Evolutionary conservation across 2,329 filamentous ascomycete species (phyloP).

Genomic region (Aspergillus thermomutatus): DNA sequence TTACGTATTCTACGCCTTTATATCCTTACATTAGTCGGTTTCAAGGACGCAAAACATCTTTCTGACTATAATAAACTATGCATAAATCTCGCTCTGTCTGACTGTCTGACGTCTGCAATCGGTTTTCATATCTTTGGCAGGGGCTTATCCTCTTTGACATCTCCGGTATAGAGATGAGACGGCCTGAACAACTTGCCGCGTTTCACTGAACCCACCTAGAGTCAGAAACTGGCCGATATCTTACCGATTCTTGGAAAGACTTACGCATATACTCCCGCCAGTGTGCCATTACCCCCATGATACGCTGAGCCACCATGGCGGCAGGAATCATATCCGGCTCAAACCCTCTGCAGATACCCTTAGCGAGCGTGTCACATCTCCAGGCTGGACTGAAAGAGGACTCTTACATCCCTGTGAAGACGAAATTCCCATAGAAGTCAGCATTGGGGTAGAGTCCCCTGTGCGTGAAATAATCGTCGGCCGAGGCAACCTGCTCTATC

Average conservation of each 20-base stretch:
- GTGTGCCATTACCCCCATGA: slow-evolving; percentile 33
- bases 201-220: slow-evolving; percentile 17
- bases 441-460: slow-evolving; percentile 43
- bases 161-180: slow-evolving; percentile 26
- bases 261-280: slow-evolving; percentile 34
- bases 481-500: slow-evolving; percentile 23
- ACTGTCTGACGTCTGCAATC: background rate
- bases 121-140: slow-evolving; percentile 13
- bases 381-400: background rate
- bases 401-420: slow-evolving; percentile 41
- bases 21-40: background rate
- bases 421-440: slow-evolving; percentile 45
- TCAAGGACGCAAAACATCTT: background rate
- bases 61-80: background rate
- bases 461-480: slow-evolving; percentile 25
- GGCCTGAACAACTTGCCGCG: slow-evolving; percentile 29
- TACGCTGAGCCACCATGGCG: slow-evolving; percentile 29
- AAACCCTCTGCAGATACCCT: slow-evolving; percentile 20
- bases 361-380: background rate
- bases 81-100: background rate
- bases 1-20: background rate
- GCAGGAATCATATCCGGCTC: slow-evolving; percentile 28
- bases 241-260: slow-evolving; percentile 1
- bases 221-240: slow-evolving; percentile 10
- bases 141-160: slow-evolving; percentile 1